phyloP scores from a whole-genome alignment of 2,329 filamentous ascomycete genomes.

The Nemania bipapillata region DNA sequence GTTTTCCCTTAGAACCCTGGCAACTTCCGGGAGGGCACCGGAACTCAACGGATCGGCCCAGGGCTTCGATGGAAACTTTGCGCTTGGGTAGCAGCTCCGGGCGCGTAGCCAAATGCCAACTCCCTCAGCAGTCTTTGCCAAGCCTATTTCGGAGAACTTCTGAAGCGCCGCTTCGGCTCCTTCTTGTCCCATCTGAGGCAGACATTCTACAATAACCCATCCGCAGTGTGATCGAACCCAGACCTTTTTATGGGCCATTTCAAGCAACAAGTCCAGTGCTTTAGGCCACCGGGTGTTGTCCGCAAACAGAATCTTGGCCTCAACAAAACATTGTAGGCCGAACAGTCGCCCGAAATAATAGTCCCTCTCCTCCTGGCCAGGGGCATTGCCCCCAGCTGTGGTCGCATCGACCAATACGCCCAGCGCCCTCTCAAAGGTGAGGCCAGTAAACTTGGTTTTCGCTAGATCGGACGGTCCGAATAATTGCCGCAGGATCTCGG shows the following conservation, averaged over 20 bases:
- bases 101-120: conserved; percentile 87
- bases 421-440: conserved; percentile 68
- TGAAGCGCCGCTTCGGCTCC: conserved; percentile 71
- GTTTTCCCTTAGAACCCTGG: conserved; percentile 82
- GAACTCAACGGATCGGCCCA: conserved; percentile 82
- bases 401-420: conserved; percentile 67
- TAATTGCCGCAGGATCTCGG: conserved; percentile 79
- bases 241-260: conserved; percentile 80
- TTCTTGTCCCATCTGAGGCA: conserved; percentile 69
- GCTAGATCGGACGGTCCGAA: conserved; percentile 64
- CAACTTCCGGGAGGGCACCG: conserved; percentile 74
- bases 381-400: conserved; percentile 63
- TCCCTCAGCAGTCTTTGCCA: conserved; percentile 85
- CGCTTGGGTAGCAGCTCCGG: conserved; percentile 69
- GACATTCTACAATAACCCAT: conserved; percentile 78
- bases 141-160: conserved; percentile 69
- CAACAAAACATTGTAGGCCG: conserved; percentile 84
- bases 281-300: conserved; percentile 69
- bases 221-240: conserved; percentile 92
- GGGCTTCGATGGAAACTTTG: conserved; percentile 73
- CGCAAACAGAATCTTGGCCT: conserved; percentile 76
- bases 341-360: conserved; percentile 87
- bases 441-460: conserved; percentile 60
- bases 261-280: conserved; percentile 77
- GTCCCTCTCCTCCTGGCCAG: conserved; percentile 83